Base-by-base conservation (phyloP, 495 filamentous ascomycete genomes). In the Evansstolkia leycettana region DNA sequence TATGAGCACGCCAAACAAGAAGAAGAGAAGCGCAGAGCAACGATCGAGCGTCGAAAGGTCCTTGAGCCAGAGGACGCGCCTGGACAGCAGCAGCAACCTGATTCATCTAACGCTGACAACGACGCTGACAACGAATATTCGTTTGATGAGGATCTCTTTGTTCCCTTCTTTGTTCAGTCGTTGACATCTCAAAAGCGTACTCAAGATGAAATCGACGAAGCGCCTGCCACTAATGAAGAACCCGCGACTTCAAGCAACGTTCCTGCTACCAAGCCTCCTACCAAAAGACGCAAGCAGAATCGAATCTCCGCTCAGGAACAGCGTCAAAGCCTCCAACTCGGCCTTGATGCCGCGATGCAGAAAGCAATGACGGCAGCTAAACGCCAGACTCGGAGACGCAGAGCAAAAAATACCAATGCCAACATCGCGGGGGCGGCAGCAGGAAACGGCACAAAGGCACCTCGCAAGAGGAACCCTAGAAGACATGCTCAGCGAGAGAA, bases 261-360 rank as follows among this genome's bases (percentile, higher is more conserved):
- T 17, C 9, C 2, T 2, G 17, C 11, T 19, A 16, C 24, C 0
- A 17, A 14, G 2, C 14, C 6, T 8, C 28, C 10, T 2, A 32
- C 5, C 1, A 31, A 9, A 17, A 23, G 17, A 32, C 38, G 20
- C 13, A 35, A 40, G 18, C 10, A 36, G 7, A 46, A 46, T 16
- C 36, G 12, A 7, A 28, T 46, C 5, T 40, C 46, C 9, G 42
- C 36, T 6, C 33, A 41, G 1, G 40, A 43, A 13, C 42, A 31
- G 23, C 23, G 42, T 23, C 28, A 17, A 17, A 47, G 48, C 28
- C 43, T 38, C 19, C n/a, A 39, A 1, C 11, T 41, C 13, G 48
- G 48, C 2, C 42, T 51, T 9, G 31, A 45, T 12, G 3, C 39
- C 8, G 20, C 28, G 17, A 28, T 46, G 13, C 28, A 29, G 28